Evolutionary conservation across 2,329 filamentous ascomycete species (phyloP), one percentile per base, ranked within the genome.

Genomic region (Neocatenulostroma microsporum): DNA sequence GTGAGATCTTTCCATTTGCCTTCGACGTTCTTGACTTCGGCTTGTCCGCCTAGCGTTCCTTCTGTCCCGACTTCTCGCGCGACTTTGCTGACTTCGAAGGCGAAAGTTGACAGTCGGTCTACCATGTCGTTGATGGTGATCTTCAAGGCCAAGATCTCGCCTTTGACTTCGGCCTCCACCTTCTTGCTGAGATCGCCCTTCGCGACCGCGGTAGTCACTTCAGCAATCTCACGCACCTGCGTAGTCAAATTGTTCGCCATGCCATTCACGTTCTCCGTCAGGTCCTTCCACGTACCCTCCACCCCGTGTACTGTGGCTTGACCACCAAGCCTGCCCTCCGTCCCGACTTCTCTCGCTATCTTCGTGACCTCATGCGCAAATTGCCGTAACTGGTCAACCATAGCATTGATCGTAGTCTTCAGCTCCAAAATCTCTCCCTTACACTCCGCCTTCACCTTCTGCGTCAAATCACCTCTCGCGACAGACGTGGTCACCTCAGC

Each of bases 101-200:
- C 75, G 46, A 79, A 80, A 1, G 73, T 77, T 49, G 76, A 76
- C 21, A 80, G 59, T 38, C 74, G 64, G 58, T 79, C 75, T 49
- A 80, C 76, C 76, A 80, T 80, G 54, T 73, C 72, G 53, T 80
- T 80, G 63, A 80, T 78, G 6, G 89, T 98, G 55, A 88, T 86
- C 67, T 98, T 98, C 45, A 98, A 48, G 3, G 62, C 65, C 39
- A 71, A 45, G 37, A 72, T 71, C 45, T 72, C 68, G 38, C 68
- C 68, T 51, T 69, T 62, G 15, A 71, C 68, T 42, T 72, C 67
- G 23, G 67, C 68, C 46, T 67, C 63, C 40, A 72, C 67, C 50
- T 72, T 72, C 42, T 69, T 65, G 50, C 65, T 70, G 17, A 72
- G 55, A 53, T 72, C 68, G 44, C 68, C 68, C 38, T 66, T 63